A percentile compares a stretch with the other conserved stretches of the same genome.
Evolutionary conservation across 208 protist genomes (phyloP).

Genomic region (Crithidia bombi): DNA sequence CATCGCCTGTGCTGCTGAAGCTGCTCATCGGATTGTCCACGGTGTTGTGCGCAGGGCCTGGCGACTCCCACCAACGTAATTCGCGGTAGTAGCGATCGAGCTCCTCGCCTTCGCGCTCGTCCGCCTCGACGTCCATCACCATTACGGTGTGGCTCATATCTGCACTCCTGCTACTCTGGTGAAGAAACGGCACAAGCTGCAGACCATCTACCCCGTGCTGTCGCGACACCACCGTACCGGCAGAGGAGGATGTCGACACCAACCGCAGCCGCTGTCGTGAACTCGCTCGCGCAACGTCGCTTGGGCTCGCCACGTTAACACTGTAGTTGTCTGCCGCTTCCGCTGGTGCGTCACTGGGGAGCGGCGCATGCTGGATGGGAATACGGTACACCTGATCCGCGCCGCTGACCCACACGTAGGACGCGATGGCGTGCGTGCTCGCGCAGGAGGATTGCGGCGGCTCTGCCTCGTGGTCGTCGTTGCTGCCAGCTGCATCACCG

Average conservation of each 20-base stretch:
- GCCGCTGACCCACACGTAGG: constrained; percentile 31
- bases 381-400: constrained; percentile 25
- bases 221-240: constrained; percentile 1
- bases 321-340: not conserved
- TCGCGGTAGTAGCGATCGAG: constrained; percentile 35
- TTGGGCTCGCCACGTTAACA: not conserved
- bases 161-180: not conserved
- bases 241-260: constrained; percentile 11
- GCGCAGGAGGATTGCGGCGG: not conserved
- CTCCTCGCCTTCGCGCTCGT: constrained; percentile 42
- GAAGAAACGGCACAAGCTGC: constrained; percentile 14
- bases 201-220: not conserved
- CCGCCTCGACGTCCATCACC: constrained; percentile 37
- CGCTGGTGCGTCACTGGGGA: too few relatives aligned
- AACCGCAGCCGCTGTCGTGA: not conserved
- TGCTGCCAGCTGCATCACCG: not conserved
- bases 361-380: constrained; percentile 9
- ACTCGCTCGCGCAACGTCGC: not conserved
- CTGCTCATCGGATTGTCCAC: not conserved
- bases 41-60: not conserved
- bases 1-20: constrained; percentile 2
- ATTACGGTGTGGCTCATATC: constrained; percentile 1
- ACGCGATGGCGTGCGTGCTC: constrained; percentile 16
- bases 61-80: constrained; percentile 23
- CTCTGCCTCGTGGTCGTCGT: not conserved